These are phyloP conservation scores for Pichia gijzeniarum DNA, from an alignment of 805 yeast species.

Conservation along the genomic window DNA sequence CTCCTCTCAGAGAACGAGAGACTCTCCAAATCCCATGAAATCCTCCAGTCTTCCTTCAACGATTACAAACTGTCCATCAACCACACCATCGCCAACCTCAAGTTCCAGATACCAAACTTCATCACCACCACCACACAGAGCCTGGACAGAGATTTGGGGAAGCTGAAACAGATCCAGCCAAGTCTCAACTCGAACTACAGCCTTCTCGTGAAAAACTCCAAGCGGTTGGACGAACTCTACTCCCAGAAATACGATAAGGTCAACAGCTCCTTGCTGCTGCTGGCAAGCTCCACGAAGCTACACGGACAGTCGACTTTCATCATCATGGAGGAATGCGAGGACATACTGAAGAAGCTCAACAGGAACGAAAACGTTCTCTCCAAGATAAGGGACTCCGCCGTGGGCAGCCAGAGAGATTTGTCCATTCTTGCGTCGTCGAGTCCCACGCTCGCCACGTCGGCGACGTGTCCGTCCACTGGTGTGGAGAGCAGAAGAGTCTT, in stretches of 20 bases:
- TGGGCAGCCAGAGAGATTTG: constrained; percentile 11
- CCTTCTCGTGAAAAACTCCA: constrained; percentile 40
- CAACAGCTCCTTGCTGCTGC: constrained; percentile 35
- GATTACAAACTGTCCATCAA: constrained; percentile 44
- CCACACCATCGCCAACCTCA: constrained; percentile 36
- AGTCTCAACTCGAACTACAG: constrained; percentile 46
- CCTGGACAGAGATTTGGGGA: constrained; percentile 31
- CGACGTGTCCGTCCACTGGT: not conserved
- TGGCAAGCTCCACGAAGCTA: constrained; percentile 39
- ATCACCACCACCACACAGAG: constrained; percentile 32
- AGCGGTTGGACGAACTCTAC: constrained; percentile 44
- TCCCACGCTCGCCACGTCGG: not conserved
- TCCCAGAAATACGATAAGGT: constrained; percentile 40
- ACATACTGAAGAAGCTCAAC: constrained; percentile 33
- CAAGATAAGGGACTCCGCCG: constrained; percentile 13
- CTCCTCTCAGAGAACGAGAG: constrained; percentile 48
- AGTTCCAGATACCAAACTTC: constrained; percentile 32
- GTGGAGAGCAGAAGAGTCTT: constrained; percentile 4
- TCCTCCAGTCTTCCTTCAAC: constrained; percentile 43
- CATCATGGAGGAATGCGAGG: constrained; percentile 41
- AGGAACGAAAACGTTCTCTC: constrained; percentile 21
- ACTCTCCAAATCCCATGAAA: constrained; percentile 52
- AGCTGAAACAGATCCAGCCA: constrained; percentile 40
- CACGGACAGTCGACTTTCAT: constrained; percentile 45
- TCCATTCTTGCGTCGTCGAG: constrained; percentile 3